Conservation (phyloP, 306 rosid genomes). For the Aeschynomene evenia region DNA sequence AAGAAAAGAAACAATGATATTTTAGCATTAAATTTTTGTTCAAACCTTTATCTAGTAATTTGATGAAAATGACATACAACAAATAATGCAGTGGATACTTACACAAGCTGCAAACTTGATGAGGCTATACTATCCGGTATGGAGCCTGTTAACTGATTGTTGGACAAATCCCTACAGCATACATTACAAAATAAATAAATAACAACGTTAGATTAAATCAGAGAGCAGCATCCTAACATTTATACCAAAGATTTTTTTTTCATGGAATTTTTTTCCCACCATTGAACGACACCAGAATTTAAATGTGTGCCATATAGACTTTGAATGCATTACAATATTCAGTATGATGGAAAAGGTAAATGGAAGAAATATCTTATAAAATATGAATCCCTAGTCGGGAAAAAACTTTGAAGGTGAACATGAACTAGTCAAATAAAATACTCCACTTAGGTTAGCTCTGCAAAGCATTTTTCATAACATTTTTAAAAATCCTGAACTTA, state of each 20-base stretch:
- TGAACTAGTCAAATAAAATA: conserved; percentile 14
- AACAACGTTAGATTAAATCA: neutral
- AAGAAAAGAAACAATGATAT: neutral
- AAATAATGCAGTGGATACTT: conserved; percentile 45
- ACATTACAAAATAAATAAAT: conserved; percentile 8
- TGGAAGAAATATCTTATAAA: conserved; percentile 8
- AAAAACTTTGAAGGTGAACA: neutral
- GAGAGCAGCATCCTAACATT: neutral
- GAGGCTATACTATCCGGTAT: conserved; percentile 74
- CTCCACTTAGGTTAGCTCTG: neutral
- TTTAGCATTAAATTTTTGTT: neutral
- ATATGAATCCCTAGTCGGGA: neutral
- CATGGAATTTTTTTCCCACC: neutral
- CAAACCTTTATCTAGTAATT: neutral
- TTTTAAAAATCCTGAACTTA: conserved; percentile 46
- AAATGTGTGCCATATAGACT: neutral
- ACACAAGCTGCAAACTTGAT: conserved; percentile 83
- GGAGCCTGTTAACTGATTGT: conserved; percentile 74
- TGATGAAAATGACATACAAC: neutral
- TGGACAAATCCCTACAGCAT: conserved; percentile 76
- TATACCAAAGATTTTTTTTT: neutral
- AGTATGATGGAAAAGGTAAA: neutral
- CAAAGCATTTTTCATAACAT: conserved; percentile 18
- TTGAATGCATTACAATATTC: neutral
- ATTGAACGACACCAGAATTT: conserved; percentile 5